A percentile compares a stretch with the other conserved stretches of the same genome.
phyloP scores from a whole-genome alignment of 2,329 filamentous ascomycete genomes.

The Colletotrichum limetticola region DNA sequence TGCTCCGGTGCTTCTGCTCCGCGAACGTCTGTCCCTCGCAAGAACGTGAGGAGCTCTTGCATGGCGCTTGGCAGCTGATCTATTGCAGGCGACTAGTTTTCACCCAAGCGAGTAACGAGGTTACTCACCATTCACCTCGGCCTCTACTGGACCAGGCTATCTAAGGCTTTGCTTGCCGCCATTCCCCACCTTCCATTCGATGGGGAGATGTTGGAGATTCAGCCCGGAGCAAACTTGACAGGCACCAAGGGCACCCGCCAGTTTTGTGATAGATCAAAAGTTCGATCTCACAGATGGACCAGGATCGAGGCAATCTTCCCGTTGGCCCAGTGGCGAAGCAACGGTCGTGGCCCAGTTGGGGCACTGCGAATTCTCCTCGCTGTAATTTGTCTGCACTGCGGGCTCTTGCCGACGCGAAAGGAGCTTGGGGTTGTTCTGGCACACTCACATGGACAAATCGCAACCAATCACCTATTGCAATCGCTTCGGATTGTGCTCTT shows the following conservation, averaged over 20 bases:
- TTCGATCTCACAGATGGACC: not conserved
- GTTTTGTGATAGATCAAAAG: not conserved
- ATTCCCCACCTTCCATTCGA: not conserved
- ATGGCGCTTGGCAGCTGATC: not conserved
- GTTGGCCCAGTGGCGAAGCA: not conserved
- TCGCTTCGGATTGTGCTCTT: not conserved
- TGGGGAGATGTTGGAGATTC: not conserved
- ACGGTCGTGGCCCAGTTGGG: not conserved
- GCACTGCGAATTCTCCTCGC: not conserved
- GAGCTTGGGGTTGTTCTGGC: not conserved
- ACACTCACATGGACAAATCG: not conserved
- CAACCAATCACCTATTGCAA: not conserved
- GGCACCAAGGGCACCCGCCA: too few species aligned
- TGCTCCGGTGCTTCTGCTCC: not conserved
- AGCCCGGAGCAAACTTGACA: not conserved
- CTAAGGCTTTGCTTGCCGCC: not conserved
- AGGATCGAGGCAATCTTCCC: not conserved
- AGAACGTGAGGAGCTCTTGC: not conserved
- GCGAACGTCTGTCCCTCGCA: not conserved
- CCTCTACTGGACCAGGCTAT: not conserved
- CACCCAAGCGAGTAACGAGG: not conserved
- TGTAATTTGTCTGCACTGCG: too few species aligned
- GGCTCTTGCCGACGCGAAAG: not conserved
- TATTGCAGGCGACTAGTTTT: not conserved
- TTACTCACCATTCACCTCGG: not conserved